Evolutionary conservation across 2,329 filamentous ascomycete species (phyloP), one percentile per base, ranked within the genome.

Genomic region (Fusarium dimerum): DNA sequence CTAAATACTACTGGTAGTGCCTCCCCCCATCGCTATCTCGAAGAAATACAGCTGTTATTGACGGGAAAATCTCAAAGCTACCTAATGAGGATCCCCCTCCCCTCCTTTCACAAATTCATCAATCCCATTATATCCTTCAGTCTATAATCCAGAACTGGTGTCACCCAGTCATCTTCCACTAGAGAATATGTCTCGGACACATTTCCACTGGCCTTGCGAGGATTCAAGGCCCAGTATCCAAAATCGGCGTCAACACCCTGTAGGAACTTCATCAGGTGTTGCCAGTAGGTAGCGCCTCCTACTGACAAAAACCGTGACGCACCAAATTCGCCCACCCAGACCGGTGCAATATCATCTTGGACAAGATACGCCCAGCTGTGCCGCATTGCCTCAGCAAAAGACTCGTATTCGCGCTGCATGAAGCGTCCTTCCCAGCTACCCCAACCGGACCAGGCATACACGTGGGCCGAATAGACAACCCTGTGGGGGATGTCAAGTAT

Each of bases 401-500:
- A 84, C 11, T 75, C 71, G 66, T 88, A 89, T 30, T 73, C 73
- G 6, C 85, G 79, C 67, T 81, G 80, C 9, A 80, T 75, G 66
- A 85, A 89, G 5, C 83, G 79, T 3, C 83, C 83, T 30, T 76
- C 79, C 55, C 76, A 66, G 59, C 78, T 82, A 38, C 85, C 84
- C 86, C 86, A 89, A 50, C 86, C 86, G 15, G 84, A 87, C 86
- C 86, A 89, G 32, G 77, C 75, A 66, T 89, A 88, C 18, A 88
- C 84, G 67, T 89, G 86, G 2, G 83, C 79, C 53, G 84, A 86
- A 72, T 88, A 89, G 32, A 89, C 85, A 26, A 88, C 75, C 20
- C 78, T 75, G 61, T 82, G 67, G 7, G 76, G 70, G 7, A 83
- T 66, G 51, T 81, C 78, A 43, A 88, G 78, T 43, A 71, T 68